Conservation (phyloP, 148 eudicot genomes). For the Fagopyrum esculentum region DNA sequence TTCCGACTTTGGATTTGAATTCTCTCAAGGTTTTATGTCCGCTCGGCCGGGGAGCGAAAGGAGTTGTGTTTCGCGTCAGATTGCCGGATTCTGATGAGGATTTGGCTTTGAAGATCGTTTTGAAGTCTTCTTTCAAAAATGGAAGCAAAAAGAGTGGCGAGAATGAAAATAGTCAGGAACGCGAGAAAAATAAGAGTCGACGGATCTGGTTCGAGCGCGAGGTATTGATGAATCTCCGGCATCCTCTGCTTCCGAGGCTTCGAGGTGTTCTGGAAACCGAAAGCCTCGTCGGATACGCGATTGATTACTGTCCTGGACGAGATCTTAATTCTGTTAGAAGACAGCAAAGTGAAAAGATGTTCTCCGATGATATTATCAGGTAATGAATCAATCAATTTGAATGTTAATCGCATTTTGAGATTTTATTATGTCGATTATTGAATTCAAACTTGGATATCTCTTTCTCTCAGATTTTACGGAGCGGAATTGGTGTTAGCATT, state of each 20-base stretch:
- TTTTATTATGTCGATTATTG: not conserved
- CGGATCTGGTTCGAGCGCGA: slow-evolving; percentile 54
- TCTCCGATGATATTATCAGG: slow-evolving; percentile 86
- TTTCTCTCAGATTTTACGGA: slow-evolving; percentile 54
- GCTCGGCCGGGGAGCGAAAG: slow-evolving; percentile 69
- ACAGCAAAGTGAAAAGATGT: slow-evolving; percentile 77
- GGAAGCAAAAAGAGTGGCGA: not conserved
- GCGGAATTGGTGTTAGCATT: slow-evolving; percentile 79
- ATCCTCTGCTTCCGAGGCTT: slow-evolving; percentile 74
- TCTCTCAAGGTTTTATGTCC: slow-evolving; percentile 31
- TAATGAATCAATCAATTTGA: slow-evolving; percentile 10
- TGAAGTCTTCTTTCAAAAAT: slow-evolving; percentile 26
- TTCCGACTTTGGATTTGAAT: slow-evolving; percentile 25
- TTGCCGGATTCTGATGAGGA: slow-evolving; percentile 19
- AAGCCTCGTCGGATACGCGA: slow-evolving; percentile 61
- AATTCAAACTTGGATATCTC: not conserved
- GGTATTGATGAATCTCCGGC: slow-evolving; percentile 42
- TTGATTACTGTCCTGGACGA: slow-evolving; percentile 86
- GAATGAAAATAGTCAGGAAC: slow-evolving; percentile 9
- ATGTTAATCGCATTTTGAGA: not conserved
- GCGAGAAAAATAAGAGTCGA: slow-evolving; percentile 14
- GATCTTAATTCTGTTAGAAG: slow-evolving; percentile 59
- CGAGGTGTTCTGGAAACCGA: slow-evolving; percentile 54
- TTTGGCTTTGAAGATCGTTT: slow-evolving; percentile 47
- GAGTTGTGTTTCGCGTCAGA: slow-evolving; percentile 52